Base-by-base conservation (phyloP, 2,329 filamentous ascomycete species). In the Sarocladiaceae sp. region DNA sequence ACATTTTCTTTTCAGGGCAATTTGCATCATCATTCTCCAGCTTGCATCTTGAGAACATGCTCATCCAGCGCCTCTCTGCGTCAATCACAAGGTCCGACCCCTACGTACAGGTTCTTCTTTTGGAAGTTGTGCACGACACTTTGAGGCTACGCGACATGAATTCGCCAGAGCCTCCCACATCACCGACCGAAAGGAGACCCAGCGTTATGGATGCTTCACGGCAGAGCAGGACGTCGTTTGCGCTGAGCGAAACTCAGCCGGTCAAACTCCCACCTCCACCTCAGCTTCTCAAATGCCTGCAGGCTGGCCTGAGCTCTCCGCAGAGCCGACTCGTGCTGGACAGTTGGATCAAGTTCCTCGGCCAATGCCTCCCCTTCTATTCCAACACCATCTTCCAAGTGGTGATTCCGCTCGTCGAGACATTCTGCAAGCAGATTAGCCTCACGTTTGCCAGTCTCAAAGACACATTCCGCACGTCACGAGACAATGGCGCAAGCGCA, bases 351-450 rank as follows among this genome's bases (percentile, higher is more conserved):
- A 78, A 82, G 26, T 92, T 99, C 59, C 76, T 99, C 7, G 82
- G 84, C 4, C 88, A 93, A 63, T 89, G 90, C 40, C 73, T 99
- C 26, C 90, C 92, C 0, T 76, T 96, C 13, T 96, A 96, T 66
- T 80, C 87, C 0, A 85, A 88, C 39, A 83, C 86, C 4, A 90
- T 97, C 42, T 97, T 97, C 65, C 88, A 96, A 63, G 87, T 94
- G 50, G 73, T 99, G 29, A 85, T 99, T 51, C 94, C 91, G 11
- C 75, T 99, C 3, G 92, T 97, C 1, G 92, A 94, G 66, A 95
- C 90, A 28, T 78, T 99, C 39, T 97, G 92, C 65, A 77, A 77
- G 53, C 86, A 96, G 65, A 86, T 97, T 46, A 81, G 78, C 37
- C 69, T 72, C 47, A 87, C 86, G 0, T 97, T 97, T 66, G 73